These are phyloP conservation scores for Phaseolus lunatus DNA, from an alignment of 306 rosid species.

Conservation along the genomic window DNA sequence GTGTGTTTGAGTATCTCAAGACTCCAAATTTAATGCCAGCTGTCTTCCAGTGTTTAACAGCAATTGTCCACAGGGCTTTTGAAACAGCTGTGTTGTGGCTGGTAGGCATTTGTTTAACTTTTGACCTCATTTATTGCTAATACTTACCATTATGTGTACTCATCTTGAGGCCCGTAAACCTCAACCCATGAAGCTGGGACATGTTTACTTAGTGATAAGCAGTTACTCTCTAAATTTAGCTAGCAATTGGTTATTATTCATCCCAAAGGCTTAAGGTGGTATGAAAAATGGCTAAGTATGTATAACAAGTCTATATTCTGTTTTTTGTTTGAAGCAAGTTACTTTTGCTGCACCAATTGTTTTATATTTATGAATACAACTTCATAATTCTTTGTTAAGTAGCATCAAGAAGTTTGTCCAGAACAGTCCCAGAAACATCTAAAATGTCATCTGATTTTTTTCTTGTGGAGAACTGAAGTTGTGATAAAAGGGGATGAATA, in stretches of 20 bases:
- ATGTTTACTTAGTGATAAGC: conserved; percentile 6
- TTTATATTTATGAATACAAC: conserved; percentile 1
- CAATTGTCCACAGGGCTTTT: conserved; percentile 90
- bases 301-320: conserved; percentile 24
- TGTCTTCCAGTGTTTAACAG: conserved; percentile 90
- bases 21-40: conserved; percentile 96
- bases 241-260: conserved; percentile 31
- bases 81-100: conserved; percentile 91
- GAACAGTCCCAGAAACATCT: too few species aligned
- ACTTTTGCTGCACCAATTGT: conserved; percentile 9
- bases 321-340: conserved; percentile 32
- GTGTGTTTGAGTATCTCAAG: conserved; percentile 96
- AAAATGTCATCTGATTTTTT: too few species aligned
- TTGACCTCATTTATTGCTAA: conserved; percentile 27
- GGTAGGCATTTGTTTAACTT: conserved; percentile 64
- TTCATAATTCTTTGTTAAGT: too few species aligned
- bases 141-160: conserved; percentile 30
- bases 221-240: conserved; percentile 16
- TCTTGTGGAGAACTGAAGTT: too few species aligned
- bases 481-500: too few species aligned
- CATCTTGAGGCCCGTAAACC: conserved; percentile 28
- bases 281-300: conserved; percentile 3
- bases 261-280: conserved; percentile 18
- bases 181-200: conserved; percentile 17
- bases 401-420: too few species aligned